These are phyloP conservation scores for Microdochium trichocladiopsis DNA, from an alignment of 2,329 filamentous ascomycete genomes.

Conservation along the genomic window DNA sequence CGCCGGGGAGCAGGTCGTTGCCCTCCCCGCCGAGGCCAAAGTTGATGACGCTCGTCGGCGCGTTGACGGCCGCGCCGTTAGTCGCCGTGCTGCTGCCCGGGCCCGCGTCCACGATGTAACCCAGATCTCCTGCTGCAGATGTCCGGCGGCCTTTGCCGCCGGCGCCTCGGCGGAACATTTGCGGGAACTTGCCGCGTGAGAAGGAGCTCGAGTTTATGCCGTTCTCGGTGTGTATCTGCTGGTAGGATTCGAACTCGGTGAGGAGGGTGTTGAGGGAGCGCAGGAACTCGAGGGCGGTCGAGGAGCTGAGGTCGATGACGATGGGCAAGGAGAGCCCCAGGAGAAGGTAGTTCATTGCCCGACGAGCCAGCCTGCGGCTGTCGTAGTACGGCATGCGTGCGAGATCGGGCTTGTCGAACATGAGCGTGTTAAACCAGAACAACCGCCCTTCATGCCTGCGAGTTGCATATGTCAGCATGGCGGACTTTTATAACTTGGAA, in stretches of 20 bases:
- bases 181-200: slow-evolving; percentile 70
- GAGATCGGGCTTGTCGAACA: slow-evolving; percentile 80
- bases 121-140: slow-evolving; percentile 36
- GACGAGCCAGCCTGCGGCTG: slow-evolving; percentile 72
- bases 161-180: slow-evolving; percentile 70
- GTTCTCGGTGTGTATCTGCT: slow-evolving; percentile 75
- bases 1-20: slow-evolving; percentile 68
- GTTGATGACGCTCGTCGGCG: slow-evolving; percentile 40
- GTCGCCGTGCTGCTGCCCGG: slow-evolving; percentile 16
- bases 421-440: slow-evolving; percentile 97
- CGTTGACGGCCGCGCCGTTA: slow-evolving; percentile 21
- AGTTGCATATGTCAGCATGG: slow-evolving; percentile 2
- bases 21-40: slow-evolving; percentile 45
- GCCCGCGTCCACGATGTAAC: slow-evolving; percentile 6
- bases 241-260: slow-evolving; percentile 88
- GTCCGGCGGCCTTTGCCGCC: slow-evolving; percentile 50
- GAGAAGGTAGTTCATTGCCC: slow-evolving; percentile 88
- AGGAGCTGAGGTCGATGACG: slow-evolving; percentile 80
- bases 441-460: slow-evolving; percentile 82
- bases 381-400: slow-evolving; percentile 81
- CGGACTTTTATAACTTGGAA: background rate
- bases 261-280: slow-evolving; percentile 79
- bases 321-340: slow-evolving; percentile 87
- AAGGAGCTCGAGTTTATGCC: slow-evolving; percentile 63
- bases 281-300: slow-evolving; percentile 77